Evolutionary conservation across 371 early-diverging fungal genomes (phyloP).

Genomic region (Apophysomyces variabilis): DNA sequence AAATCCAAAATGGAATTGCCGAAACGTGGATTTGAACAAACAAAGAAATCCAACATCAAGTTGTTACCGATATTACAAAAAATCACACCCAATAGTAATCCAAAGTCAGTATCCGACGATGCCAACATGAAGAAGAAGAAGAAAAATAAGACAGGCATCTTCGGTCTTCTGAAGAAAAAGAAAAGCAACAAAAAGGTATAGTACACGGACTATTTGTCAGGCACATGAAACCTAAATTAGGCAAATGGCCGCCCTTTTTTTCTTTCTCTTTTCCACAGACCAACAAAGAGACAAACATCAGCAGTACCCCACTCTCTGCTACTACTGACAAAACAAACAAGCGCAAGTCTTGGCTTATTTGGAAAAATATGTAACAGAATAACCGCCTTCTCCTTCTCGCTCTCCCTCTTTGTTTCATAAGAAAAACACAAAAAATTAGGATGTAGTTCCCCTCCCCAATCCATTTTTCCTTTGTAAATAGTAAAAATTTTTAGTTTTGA

Average conservation of each 20-base stretch:
- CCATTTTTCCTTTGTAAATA: no score
- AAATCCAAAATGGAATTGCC: constrained; percentile 2
- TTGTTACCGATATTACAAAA: background rate
- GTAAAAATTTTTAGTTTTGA: no score
- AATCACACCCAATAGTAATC: background rate
- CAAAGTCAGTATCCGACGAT: background rate
- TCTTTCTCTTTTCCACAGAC: background rate
- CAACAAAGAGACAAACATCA: background rate
- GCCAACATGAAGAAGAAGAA: no score
- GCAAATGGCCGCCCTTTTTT: background rate
- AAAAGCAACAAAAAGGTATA: background rate
- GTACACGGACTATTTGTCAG: background rate
- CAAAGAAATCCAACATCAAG: constrained; percentile 5
- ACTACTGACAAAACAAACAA: constrained; percentile 8
- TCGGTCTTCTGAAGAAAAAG: constrained; percentile 7
- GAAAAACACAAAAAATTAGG: background rate
- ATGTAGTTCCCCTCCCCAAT: no score
- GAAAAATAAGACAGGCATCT: background rate
- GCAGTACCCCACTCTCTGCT: background rate
- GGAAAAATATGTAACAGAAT: constrained; percentile 1
- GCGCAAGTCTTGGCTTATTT: constrained; percentile 3
- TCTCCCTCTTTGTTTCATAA: no score
- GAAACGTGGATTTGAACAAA: constrained; percentile 7
- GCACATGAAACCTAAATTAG: background rate
- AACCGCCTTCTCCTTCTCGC: no score